phyloP scores from a whole-genome alignment of 202 grass and related monocot genomes.

The Carex arenaria region DNA sequence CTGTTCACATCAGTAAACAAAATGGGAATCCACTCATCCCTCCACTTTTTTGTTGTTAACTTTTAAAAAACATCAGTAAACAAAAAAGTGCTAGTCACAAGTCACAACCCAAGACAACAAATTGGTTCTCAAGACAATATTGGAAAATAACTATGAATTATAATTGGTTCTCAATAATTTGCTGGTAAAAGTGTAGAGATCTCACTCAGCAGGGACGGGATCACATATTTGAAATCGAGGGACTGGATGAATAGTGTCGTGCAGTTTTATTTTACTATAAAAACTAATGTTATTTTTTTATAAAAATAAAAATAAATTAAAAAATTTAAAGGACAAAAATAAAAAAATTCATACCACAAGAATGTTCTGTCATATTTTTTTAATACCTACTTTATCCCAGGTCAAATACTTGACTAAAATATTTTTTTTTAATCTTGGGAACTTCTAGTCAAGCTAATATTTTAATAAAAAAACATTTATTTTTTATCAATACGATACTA shows the following conservation, averaged over 20 bases:
- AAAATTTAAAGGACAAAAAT: too few species aligned
- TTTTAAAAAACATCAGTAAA: neutral
- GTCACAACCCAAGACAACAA: neutral
- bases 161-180: neutral
- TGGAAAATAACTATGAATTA: neutral
- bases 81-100: too few species aligned
- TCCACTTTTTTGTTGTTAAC: neutral
- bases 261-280: too few species aligned
- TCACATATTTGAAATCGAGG: too few species aligned
- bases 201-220: neutral
- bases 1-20: neutral
- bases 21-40: neutral
- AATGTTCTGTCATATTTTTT: too few species aligned
- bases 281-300: too few species aligned
- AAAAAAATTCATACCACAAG: too few species aligned
- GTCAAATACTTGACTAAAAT: neutral
- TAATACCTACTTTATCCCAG: neutral
- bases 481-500: neutral
- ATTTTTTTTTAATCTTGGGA: neutral
- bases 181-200: neutral
- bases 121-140: neutral
- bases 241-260: too few species aligned
- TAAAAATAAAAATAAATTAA: too few species aligned
- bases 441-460: neutral
- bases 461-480: too few species aligned